Evolutionary conservation across 805 yeast genomes (phyloP), one percentile per base, ranked within the genome.

Genomic region (Barnettozyma botsteinii): DNA sequence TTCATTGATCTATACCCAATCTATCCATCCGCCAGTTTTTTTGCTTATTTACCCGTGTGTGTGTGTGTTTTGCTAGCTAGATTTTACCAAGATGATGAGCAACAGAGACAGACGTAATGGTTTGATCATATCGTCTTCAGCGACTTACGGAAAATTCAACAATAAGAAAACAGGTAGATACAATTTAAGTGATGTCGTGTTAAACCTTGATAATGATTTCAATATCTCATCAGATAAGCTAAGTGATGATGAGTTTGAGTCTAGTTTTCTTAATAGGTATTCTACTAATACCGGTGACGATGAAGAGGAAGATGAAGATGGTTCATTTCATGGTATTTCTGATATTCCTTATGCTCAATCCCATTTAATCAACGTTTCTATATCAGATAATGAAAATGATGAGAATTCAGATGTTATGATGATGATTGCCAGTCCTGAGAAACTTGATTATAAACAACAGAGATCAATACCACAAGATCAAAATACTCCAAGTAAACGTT

Each of bases 81-180:
- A n/a, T n/a, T n/a, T n/a, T n/a, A n/a, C n/a, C n/a, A n/a, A 14
- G 11, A 49, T 49, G 53, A 41, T 47, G 12, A 40, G 25, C 33
- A 50, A 48, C 44, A 44, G 53, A 27, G 57, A 51, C 31, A 47
- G 56, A 45, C 50, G 59, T 32, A 53, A 54, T 27, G 59, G 59
- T 3, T 31, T 54, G 9, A 49, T 54, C 19, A 33, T 54, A 3
- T 38, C 57, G 36, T 13, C 52, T 38, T 35, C 38, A 26, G 37
- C 42, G 48, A 14, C 45, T 13, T 55, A 55, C 40, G 59, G 59
- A 2, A 51, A 45, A 17, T 42, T 31, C 40, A 53, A 43, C 45
- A 53, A 48, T 35, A 54, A 51, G 23, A 37, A 42, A 37, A 53
- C 43, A n/a, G 51, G 50, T 4, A 50, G 43, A 22, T 55, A 55